Evolutionary conservation across 2,329 filamentous ascomycete genomes (phyloP).

Genomic region (Oidium heveae): DNA sequence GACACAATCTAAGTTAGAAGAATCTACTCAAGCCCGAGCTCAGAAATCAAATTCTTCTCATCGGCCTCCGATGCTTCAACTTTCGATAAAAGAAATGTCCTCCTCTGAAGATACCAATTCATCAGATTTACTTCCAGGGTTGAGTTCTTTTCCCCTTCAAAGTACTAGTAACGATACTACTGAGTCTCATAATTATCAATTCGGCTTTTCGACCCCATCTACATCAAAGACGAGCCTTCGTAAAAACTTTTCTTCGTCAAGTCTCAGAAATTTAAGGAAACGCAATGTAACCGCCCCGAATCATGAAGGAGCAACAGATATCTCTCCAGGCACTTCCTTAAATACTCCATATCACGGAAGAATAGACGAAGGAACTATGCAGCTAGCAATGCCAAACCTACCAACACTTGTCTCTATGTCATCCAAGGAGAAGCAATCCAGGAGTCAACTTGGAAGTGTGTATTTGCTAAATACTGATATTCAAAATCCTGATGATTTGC

Average conservation of each 20-base stretch:
- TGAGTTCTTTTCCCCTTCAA: slow-evolving; percentile 8
- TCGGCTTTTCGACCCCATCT: slow-evolving; percentile 24
- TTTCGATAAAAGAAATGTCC: slow-evolving; percentile 8
- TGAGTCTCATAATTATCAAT: slow-evolving; percentile 9
- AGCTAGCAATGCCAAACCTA: slow-evolving; percentile 32
- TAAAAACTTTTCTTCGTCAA: slow-evolving; percentile 48
- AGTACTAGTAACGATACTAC: slow-evolving; percentile 10
- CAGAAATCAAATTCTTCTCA: neutral
- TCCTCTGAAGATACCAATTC: slow-evolving; percentile 8
- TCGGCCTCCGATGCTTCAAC: slow-evolving; percentile 8
- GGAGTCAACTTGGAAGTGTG: slow-evolving; percentile 37
- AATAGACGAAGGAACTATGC: slow-evolving; percentile 19
- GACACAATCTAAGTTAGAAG: too few relatives aligned
- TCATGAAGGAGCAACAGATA: slow-evolving; percentile 35
- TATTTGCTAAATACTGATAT: slow-evolving; percentile 70
- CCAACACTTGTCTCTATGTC: slow-evolving; percentile 41
- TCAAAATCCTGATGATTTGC: slow-evolving; percentile 40
- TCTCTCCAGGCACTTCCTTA: slow-evolving; percentile 49
- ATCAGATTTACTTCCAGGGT: slow-evolving; percentile 10
- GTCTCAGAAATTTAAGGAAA: slow-evolving; percentile 43
- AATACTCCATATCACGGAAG: slow-evolving; percentile 21
- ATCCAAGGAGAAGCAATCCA: slow-evolving; percentile 31
- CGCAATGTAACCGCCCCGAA: slow-evolving; percentile 44
- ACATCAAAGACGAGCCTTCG: slow-evolving; percentile 22
- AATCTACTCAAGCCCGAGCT: too few relatives aligned